Evolutionary conservation across 805 yeast species (phyloP), one percentile per base, ranked within the genome.

Genomic region (Yamadazyma laniorum): DNA sequence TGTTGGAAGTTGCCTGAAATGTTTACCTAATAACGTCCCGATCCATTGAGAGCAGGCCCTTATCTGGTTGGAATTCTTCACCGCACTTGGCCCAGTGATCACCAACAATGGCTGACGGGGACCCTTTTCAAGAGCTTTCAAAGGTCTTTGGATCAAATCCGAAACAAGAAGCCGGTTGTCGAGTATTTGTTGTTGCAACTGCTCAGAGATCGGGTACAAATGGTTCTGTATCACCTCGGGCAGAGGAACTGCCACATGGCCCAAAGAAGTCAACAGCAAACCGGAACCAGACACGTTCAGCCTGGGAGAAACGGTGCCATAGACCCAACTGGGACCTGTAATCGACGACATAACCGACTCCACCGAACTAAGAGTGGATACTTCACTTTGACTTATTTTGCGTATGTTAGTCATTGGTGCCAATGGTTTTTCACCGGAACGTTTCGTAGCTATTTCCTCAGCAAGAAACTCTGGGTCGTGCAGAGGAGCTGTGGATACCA

Each of bases 1-100:
- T 9, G 15, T 9, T 26, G 34, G 7, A 14, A 7, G 6, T 23
- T 25, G 13, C 16, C 27, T 17, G 27, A 49, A 38, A 13, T 42
- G 19, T 23, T 50, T 49, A 3, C 55, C 55, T 26, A 40, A 33
- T 19, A 48, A 36, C 5, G 48, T 23, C 4, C 56, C 53, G 7
- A 72, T 48, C 75, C 75, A 70, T 38, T 63, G 56, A 3, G 75
- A 65, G 48, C 76, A 72, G 11, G 53, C 56, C 22, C 52, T 58
- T 4, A 65, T 55, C 49, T 70, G 72, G 6, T 40, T 31, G 0
- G 64, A 55, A 28, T 55, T 52, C 3, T 43, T 50, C 5, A 71
- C 53, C 21, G 39, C 46, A 0, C 59, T 34, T 0, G 77, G 75
- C 0, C 77, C 77, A 2, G 67, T 49, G 3, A 72, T 58, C 1